Conservation (phyloP, 176 grass and related monocot genomes). For the Rhynchospora tenuis region DNA sequence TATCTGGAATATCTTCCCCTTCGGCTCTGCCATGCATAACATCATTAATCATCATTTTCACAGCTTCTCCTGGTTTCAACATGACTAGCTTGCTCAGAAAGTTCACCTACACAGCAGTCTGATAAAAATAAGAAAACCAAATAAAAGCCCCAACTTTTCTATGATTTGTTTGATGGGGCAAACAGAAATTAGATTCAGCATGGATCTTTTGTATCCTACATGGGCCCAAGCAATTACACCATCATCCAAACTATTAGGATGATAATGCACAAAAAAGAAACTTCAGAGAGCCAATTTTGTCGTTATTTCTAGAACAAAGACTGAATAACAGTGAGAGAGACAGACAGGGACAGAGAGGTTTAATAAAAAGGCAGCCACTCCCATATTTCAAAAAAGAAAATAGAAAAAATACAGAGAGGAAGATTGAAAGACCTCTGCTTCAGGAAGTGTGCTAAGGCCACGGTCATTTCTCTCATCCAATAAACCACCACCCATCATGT, state of each 20-base stretch:
- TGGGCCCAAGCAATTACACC: not conserved
- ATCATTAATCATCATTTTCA: conserved; percentile 60
- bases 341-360: too few relatives aligned
- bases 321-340: too few relatives aligned
- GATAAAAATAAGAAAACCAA: not conserved
- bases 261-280: not conserved
- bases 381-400: not conserved
- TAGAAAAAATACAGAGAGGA: not conserved
- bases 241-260: not conserved
- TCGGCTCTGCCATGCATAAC: conserved; percentile 83
- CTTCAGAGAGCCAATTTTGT: not conserved
- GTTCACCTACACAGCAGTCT: conserved; percentile 53
- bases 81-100: conserved; percentile 85
- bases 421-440: conserved; percentile 62
- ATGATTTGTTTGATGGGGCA: not conserved
- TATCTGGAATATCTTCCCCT: conserved; percentile 52
- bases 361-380: too few relatives aligned
- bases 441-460: conserved; percentile 70
- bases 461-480: conserved; percentile 96
- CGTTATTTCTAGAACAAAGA: too few relatives aligned
- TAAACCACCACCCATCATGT: conserved; percentile 95
- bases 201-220: not conserved
- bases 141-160: not conserved
- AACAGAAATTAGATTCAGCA: not conserved
- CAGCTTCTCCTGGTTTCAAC: conserved; percentile 65